Evolutionary conservation across 2,329 filamentous ascomycete genomes (phyloP).

Genomic region (Zymoseptoria brevis): DNA sequence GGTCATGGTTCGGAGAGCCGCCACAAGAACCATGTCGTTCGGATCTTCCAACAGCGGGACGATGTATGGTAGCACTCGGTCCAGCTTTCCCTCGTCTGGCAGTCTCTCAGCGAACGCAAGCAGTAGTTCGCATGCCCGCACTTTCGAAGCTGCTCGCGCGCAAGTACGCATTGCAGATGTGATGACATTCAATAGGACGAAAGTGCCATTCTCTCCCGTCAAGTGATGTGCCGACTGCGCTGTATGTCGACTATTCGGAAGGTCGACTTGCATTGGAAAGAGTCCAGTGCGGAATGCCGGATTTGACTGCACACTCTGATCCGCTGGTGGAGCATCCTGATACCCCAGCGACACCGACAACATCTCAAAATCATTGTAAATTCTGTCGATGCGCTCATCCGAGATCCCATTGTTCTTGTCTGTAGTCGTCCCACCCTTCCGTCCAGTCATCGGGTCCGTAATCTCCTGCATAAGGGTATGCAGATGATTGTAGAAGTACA

Average conservation of each 20-base stretch:
- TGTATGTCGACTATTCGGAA: conserved; percentile 74
- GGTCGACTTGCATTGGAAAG: conserved; percentile 76
- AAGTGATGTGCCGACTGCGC: conserved; percentile 54
- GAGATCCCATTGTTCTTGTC: conserved; percentile 71
- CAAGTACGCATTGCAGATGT: conserved; percentile 85
- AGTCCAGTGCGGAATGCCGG: conserved; percentile 46
- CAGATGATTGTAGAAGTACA: conserved; percentile 95
- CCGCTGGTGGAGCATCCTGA: conserved; percentile 40
- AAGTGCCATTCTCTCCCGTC: conserved; percentile 72
- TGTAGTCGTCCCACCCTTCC: conserved; percentile 60
- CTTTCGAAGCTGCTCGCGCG: conserved; percentile 74
- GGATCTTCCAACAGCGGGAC: conserved; percentile 75
- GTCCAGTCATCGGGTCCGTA: conserved; percentile 79
- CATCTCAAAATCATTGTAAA: conserved; percentile 94
- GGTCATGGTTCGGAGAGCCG: conserved; percentile 77
- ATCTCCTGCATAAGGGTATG: conserved; percentile 97
- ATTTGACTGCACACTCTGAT: conserved; percentile 24
- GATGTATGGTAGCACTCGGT: conserved; percentile 84
- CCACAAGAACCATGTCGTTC: conserved; percentile 74
- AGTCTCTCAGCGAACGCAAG: conserved; percentile 84
- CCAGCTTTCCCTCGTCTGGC: conserved; percentile 91
- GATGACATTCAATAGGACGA: conserved; percentile 84
- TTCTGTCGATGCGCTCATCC: conserved; percentile 86
- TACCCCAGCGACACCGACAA: conserved; percentile 90
- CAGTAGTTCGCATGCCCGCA: conserved; percentile 84